These are phyloP conservation scores for Cynara cardunculus DNA, from an alignment of 129 eudicot genomes.

Conservation along the genomic window DNA sequence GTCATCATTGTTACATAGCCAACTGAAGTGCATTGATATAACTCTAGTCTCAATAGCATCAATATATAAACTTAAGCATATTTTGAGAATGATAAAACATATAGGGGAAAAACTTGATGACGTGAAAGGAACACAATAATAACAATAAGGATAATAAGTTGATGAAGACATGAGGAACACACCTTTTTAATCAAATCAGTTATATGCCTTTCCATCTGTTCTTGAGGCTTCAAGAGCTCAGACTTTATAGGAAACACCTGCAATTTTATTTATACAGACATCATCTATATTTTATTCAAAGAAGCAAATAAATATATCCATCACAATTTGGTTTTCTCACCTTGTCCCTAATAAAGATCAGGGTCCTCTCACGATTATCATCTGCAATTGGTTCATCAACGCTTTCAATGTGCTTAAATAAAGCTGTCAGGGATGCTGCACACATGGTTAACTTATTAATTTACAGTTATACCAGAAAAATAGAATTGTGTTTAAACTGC, in stretches of 20 bases:
- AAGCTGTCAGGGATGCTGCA: constrained; percentile 85
- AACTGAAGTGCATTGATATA: not conserved
- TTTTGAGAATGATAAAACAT: not conserved
- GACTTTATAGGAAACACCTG: constrained; percentile 91
- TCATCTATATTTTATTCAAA: not conserved
- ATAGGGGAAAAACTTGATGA: not conserved
- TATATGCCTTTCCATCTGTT: constrained; percentile 91
- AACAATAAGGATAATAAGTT: not conserved
- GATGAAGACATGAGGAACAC: not conserved
- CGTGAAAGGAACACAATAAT: not conserved
- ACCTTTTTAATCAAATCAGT: constrained; percentile 91
- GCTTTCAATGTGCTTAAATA: constrained; percentile 83
- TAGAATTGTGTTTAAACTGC: not conserved
- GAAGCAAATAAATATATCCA: not conserved
- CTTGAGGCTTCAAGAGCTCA: constrained; percentile 88
- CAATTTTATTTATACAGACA: constrained; percentile 10
- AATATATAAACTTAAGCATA: not conserved
- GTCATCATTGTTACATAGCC: not conserved
- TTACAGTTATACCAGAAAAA: not conserved
- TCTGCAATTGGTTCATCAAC: constrained; percentile 82
- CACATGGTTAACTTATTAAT: constrained; percentile 3
- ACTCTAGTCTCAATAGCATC: not conserved
- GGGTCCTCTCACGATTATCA: constrained; percentile 95
- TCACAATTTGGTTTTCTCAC: constrained; percentile 24
- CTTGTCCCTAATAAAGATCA: constrained; percentile 83